Conservation (phyloP, 2,329 filamentous ascomycete species). For the Aquanectria penicillioides region DNA sequence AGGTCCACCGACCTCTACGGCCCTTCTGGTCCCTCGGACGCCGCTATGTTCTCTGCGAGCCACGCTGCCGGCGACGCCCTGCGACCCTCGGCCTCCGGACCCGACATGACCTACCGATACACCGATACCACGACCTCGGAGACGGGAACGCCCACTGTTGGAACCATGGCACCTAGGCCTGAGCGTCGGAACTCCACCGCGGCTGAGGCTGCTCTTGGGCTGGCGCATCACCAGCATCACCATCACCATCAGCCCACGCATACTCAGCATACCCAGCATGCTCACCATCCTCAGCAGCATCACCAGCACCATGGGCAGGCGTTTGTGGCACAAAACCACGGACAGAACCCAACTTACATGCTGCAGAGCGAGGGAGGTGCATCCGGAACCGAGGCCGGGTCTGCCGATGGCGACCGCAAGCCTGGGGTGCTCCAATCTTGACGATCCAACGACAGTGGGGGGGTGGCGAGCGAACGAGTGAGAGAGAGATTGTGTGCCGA, state of each 20-base stretch:
- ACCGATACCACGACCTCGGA: slow-evolving; percentile 40
- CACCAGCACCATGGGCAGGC: slow-evolving; percentile 15
- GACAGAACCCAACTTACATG: slow-evolving; percentile 32
- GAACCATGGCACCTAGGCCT: not conserved
- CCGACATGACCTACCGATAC: slow-evolving; percentile 46
- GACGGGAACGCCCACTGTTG: slow-evolving; percentile 18
- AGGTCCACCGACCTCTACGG: slow-evolving; percentile 34
- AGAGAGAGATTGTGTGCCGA: too few relatives aligned
- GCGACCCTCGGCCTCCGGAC: slow-evolving; percentile 7
- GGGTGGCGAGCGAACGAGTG: too few relatives aligned
- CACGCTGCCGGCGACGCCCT: slow-evolving; percentile 8
- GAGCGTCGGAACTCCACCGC: slow-evolving; percentile 6
- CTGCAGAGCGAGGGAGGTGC: slow-evolving; percentile 25
- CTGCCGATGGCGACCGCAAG: slow-evolving; percentile 32
- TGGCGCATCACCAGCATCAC: slow-evolving; percentile 13
- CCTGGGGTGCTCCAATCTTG: slow-evolving; percentile 25
- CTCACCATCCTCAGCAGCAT: not conserved
- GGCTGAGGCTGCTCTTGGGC: slow-evolving; percentile 17
- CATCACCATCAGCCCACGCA: not conserved
- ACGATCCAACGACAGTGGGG: too few relatives aligned
- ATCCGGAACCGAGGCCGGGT: not conserved
- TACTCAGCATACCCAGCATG: too few relatives aligned
- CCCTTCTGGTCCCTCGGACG: slow-evolving; percentile 26
- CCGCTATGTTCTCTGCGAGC: slow-evolving; percentile 19
- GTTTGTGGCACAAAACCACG: slow-evolving; percentile 13